Percentiles rank a stretch among this genome's conserved stretches.
phyloP scores from a whole-genome alignment of 2,329 filamentous ascomycete genomes.

The Meredithiella fracta region DNA sequence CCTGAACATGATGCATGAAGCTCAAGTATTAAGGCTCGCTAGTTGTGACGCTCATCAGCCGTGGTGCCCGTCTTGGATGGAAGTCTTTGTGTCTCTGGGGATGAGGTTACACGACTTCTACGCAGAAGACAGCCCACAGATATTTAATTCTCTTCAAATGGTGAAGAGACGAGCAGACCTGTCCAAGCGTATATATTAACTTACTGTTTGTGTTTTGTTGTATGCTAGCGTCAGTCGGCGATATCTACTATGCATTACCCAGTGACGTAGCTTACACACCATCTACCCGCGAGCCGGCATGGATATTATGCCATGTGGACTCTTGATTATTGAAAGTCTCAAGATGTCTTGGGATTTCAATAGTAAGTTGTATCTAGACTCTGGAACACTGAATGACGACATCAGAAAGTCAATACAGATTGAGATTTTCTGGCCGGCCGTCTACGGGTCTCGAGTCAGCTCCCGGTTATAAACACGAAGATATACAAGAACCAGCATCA shows the following conservation, averaged over 20 bases:
- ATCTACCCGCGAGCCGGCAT: not conserved
- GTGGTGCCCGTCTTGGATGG: not conserved
- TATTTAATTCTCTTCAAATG: not conserved
- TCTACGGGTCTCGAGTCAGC: no score
- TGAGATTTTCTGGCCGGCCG: no score
- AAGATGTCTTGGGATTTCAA: no score
- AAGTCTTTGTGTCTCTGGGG: not conserved
- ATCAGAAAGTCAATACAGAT: no score
- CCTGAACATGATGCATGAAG: not conserved
- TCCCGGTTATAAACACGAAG: no score
- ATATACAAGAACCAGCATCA: no score
- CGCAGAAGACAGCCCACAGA: not conserved
- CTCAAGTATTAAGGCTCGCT: not conserved
- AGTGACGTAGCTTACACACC: not conserved
- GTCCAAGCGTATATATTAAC: not conserved
- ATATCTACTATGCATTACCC: not conserved
- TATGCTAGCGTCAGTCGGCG: not conserved
- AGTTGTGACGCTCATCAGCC: not conserved
- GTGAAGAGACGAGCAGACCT: no score
- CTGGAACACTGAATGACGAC: no score
- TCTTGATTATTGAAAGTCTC: no score
- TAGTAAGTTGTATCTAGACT: no score
- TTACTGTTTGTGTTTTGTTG: not conserved
- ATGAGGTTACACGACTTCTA: not conserved
- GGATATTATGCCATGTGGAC: no score